phyloP scores from a whole-genome alignment of 305 asterid species.

The Fraxinus sp. region DNA sequence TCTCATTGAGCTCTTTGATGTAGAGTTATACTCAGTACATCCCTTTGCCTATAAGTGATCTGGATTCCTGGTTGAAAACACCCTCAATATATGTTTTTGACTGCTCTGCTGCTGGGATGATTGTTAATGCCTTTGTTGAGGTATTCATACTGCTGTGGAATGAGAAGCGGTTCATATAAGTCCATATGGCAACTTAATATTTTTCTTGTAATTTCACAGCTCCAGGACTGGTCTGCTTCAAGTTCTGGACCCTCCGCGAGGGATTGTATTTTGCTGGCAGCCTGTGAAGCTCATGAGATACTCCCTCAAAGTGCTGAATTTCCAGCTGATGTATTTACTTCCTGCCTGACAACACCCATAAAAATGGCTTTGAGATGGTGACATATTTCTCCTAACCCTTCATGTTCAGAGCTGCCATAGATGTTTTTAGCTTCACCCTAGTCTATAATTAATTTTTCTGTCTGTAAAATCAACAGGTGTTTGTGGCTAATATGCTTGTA shows the following conservation, averaged over 20 bases:
- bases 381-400: constrained; percentile 23
- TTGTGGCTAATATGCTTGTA: constrained; percentile 15
- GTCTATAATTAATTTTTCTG: background rate
- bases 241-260: constrained; percentile 60
- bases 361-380: constrained; percentile 99
- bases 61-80: constrained; percentile 96
- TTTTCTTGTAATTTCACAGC: constrained; percentile 45
- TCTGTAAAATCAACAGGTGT: constrained; percentile 9
- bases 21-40: constrained; percentile 97
- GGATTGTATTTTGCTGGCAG: constrained; percentile 96
- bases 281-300: constrained; percentile 96
- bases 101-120: constrained; percentile 98
- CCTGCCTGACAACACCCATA: constrained; percentile 98
- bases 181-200: constrained; percentile 17
- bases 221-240: constrained; percentile 69
- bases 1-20: constrained; percentile 35
- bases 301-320: constrained; percentile 95
- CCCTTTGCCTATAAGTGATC: constrained; percentile 79
- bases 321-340: constrained; percentile 96
- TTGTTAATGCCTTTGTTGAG: constrained; percentile 86
- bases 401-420: constrained; percentile 27
- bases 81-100: constrained; percentile 98
- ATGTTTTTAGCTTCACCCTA: background rate
- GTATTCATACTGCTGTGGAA: constrained; percentile 30
- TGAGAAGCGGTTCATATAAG: constrained; percentile 1